Base-by-base conservation (phyloP, 1,139 yeast species). In the Geotrichum fermentans region DNA sequence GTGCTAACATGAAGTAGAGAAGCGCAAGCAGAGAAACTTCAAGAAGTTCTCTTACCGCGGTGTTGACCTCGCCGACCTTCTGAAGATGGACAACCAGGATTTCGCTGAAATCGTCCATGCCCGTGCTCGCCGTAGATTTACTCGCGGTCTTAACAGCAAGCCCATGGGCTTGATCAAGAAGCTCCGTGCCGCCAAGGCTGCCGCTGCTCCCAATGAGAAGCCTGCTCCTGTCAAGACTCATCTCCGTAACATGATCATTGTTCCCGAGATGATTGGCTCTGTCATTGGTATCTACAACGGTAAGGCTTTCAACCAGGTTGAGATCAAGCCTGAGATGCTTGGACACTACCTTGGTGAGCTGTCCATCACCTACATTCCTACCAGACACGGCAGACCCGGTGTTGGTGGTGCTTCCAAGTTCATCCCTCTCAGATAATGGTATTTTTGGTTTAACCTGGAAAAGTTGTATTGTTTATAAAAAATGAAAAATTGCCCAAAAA, bases 271-370 rank as follows among this genome's bases (percentile, higher is more conserved):
- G 98, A 89, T 94, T 70, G 98, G 98, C 72, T 88, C 97, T 58
- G 95, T 90, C 65, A 83, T 94, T 66, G 97, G 97, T 78, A 87
- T 94, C 68, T 92, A 94, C 96, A 94, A 94, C 83, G 99, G 99
- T 80, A 94, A 94, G 82, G 89, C 81, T 68, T 94, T 94, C 95
- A 92, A 90, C 95, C 87, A 85, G 70, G 97, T 92, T 75, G 99
- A 94, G 77, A 79, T 94, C 77, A 89, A 80, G 77, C 97, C 98
- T 70, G 99, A 94, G 81, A 92, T 94, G 98, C 90, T 90, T 73
- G 98, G 98, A 73, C 96, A 90, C 85, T 94, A 94, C 94, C 87
- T 94, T 71, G 99, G 97, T 79, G 99, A 94, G 81, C 92, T 94
- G 87, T 92, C 98, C 72, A 92, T 94, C 78, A 79, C 98, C 70